Evolutionary conservation across 1,139 yeast species (phyloP).

Genomic region (Debaryomyces coudertii): DNA sequence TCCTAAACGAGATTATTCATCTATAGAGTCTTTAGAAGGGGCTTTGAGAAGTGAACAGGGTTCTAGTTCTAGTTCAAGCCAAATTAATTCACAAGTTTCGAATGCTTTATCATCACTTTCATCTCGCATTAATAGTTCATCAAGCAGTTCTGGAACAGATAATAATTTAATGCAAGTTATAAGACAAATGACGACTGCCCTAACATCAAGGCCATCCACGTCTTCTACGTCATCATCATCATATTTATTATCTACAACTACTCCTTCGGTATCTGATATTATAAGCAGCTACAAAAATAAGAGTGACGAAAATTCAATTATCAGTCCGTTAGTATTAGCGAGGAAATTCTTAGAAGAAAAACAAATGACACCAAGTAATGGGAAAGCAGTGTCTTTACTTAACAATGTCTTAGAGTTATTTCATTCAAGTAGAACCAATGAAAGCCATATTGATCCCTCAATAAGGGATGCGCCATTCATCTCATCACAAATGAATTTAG

Average conservation of each 20-base stretch:
- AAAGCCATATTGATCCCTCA: conserved; percentile 6
- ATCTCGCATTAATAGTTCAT: conserved; percentile 18
- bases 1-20: conserved; percentile 31
- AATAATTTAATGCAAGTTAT: conserved; percentile 35
- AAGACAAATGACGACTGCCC: conserved; percentile 47
- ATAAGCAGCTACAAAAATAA: conserved; percentile 29
- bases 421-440: conserved; percentile 11
- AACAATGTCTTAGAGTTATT: conserved; percentile 31
- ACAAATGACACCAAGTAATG: conserved; percentile 17
- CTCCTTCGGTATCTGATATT: conserved; percentile 25
- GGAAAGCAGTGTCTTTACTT: conserved; percentile 27
- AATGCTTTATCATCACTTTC: conserved; percentile 32
- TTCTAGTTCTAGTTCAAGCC: conserved; percentile 16
- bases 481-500: background rate
- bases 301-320: conserved; percentile 28
- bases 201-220: conserved; percentile 24
- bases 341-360: conserved; percentile 33
- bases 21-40: conserved; percentile 30
- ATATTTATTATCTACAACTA: conserved; percentile 19
- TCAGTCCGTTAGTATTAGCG: conserved; percentile 44
- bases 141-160: conserved; percentile 24
- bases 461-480: background rate
- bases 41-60: conserved; percentile 24
- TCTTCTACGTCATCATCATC: conserved; percentile 18
- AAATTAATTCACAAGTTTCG: conserved; percentile 34